Evolutionary conservation across 768 basidiomycete species (phyloP).

Genomic region (Lyophyllum atratum): DNA sequence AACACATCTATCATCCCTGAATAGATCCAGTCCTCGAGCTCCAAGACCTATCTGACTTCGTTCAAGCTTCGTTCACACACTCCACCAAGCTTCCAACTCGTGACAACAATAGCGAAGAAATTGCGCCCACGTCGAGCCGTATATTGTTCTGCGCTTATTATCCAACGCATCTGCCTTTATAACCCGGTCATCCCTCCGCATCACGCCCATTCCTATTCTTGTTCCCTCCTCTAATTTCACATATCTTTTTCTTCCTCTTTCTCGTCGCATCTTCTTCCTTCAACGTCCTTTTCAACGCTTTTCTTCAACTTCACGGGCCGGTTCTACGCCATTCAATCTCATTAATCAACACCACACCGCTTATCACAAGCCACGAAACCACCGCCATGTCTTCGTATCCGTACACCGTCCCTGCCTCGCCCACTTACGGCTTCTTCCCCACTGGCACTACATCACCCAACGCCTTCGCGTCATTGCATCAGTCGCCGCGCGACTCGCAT

Average conservation of each 20-base stretch:
- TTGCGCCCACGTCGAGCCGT: conserved; percentile 1
- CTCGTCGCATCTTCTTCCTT: conserved; percentile 3
- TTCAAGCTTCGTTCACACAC: conserved; percentile 4
- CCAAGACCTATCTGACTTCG: neutral
- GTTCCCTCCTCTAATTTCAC: conserved; percentile 5
- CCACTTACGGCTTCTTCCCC: conserved; percentile 63
- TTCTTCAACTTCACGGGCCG: conserved; percentile 1
- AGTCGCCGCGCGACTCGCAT: conserved; percentile 62
- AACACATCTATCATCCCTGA: conserved; percentile 5
- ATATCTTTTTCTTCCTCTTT: conserved; percentile 4
- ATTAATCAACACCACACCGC: conserved; percentile 5
- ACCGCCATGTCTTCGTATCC: conserved; percentile 48
- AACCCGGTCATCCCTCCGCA: conserved; percentile 4
- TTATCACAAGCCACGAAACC: conserved; percentile 11
- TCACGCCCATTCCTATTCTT: conserved; percentile 6
- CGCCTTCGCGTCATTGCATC: conserved; percentile 56
- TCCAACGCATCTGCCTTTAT: conserved; percentile 13
- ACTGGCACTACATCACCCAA: conserved; percentile 55
- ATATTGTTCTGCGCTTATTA: conserved; percentile 16
- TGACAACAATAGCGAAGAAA: conserved; percentile 16
- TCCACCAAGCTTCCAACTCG: neutral
- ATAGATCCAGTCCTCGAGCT: conserved; percentile 5
- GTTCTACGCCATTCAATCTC: conserved; percentile 3
- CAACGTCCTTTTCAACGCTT: conserved; percentile 2
- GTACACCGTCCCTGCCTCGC: conserved; percentile 50